Evolutionary conservation across 2,329 filamentous ascomycete species (phyloP), one percentile per base, ranked within the genome.

Genomic region (Lasiodiplodia sp.): DNA sequence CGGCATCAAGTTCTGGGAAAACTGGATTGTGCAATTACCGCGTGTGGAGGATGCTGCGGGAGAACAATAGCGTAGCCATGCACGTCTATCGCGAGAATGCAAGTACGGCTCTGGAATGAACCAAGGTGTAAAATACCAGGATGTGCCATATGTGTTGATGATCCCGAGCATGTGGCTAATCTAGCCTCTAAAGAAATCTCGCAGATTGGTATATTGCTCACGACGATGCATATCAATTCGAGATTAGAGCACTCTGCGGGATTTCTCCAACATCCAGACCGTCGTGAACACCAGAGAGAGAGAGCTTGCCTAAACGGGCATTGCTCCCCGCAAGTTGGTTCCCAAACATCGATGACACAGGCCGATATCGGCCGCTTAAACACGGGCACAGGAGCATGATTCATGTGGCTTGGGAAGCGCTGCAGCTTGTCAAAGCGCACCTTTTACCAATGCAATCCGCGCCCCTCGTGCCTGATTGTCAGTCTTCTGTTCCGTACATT

Each of bases 1-100:
- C 78, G 96, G 96, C 0, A 84, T 97, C 57, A 91, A 91, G 75
- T 99, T 97, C 79, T 99, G 96, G 96, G 89, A 92, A 80, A 99
- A 99, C 69, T 81, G 79, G 79, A 73, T 82, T 38, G 69, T 72
- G 14, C 64, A 68, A 16, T 31, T 66, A 18, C 69, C 68, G 6
- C 38, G 28, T 1, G 38, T 67, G 23, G 65, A 67, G 55, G 65
- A 51, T 44, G 31, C 12, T 34, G 21, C 16, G 14, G 31, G 6
- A 34, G 47, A 49, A 5, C 16, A 44, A 14, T 66, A 57, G 23
- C 25, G n/a, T 7, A 66, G n/a, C 16, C 10, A 55, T 18, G 12
- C 25, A 16, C 18, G 14, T 51, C 16, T 16, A 37, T 25, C 12
- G 14, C 28, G 23, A 34, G 44, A 40, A 16, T 52, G n/a, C 18